Evolutionary conservation across 441 rosid genomes (phyloP).

Genomic region (Metrosideros polymorpha): DNA sequence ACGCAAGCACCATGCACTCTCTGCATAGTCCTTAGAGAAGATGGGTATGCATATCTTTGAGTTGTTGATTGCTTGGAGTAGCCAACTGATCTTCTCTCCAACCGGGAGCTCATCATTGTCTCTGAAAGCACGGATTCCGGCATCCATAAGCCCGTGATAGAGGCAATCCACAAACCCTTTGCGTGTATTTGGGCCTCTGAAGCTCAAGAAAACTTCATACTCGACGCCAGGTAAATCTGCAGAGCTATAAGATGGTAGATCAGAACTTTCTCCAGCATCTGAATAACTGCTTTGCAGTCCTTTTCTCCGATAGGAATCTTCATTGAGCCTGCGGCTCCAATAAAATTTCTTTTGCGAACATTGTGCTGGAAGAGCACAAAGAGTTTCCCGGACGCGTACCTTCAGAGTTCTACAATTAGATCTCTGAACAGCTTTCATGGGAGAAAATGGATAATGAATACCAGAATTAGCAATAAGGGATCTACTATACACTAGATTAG

Average conservation of each 20-base stretch:
- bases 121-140: background rate
- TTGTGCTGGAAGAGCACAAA: background rate
- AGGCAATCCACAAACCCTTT: constrained; percentile 4
- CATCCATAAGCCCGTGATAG: background rate
- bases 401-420: background rate
- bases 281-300: background rate
- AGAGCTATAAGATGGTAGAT: background rate
- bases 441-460: background rate
- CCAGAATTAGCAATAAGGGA: background rate
- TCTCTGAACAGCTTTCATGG: background rate
- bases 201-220: constrained; percentile 10
- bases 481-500: background rate
- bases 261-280: background rate
- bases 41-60: constrained; percentile 9
- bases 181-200: constrained; percentile 8
- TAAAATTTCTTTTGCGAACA: background rate
- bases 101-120: background rate
- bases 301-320: background rate
- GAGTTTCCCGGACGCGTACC: background rate
- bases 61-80: constrained; percentile 3
- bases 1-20: constrained; percentile 5
- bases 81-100: constrained; percentile 1
- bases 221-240: background rate
- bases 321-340: background rate
- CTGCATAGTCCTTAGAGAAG: constrained; percentile 6